Evolutionary conservation across 176 grass and related monocot species (phyloP).

Genomic region (Chrysopogon serrulatus): DNA sequence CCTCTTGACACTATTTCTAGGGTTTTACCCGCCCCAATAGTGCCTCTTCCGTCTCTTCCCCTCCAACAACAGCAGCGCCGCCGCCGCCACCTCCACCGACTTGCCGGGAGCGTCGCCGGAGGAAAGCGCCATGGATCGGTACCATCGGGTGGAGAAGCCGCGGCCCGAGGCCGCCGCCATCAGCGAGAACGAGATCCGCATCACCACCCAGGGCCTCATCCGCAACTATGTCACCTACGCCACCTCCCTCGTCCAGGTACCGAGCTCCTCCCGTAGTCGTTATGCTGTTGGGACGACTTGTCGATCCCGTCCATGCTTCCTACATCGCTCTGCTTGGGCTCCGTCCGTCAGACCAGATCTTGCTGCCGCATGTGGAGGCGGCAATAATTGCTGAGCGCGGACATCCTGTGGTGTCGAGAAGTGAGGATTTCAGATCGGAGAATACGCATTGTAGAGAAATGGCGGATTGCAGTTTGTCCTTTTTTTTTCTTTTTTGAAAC

Average conservation of each 20-base stretch:
- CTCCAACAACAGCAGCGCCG: slow-evolving; percentile 10
- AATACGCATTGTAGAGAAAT: background rate
- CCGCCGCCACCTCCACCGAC: background rate
- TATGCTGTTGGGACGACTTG: background rate
- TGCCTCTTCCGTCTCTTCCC: background rate
- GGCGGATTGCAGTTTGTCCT: no score
- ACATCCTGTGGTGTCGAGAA: background rate
- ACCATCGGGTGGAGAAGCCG: slow-evolving; percentile 93
- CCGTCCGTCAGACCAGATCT: background rate
- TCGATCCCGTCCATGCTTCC: background rate
- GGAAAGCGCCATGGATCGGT: slow-evolving; percentile 68
- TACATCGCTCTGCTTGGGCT: background rate
- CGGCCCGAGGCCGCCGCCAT: slow-evolving; percentile 74
- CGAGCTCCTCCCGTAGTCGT: background rate
- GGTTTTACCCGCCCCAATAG: slow-evolving; percentile 53
- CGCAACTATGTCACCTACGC: slow-evolving; percentile 97
- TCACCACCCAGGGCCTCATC: slow-evolving; percentile 94
- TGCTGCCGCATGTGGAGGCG: background rate
- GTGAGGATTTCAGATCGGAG: background rate
- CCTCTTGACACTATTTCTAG: slow-evolving; percentile 48
- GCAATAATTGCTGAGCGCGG: background rate
- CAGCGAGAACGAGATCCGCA: slow-evolving; percentile 96
- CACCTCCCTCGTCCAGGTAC: slow-evolving; percentile 79
- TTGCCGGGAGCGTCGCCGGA: background rate
- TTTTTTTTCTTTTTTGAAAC: no score